Evolutionary conservation across 139 green algal genomes (phyloP).

Genomic region (Trebouxia sp.): DNA sequence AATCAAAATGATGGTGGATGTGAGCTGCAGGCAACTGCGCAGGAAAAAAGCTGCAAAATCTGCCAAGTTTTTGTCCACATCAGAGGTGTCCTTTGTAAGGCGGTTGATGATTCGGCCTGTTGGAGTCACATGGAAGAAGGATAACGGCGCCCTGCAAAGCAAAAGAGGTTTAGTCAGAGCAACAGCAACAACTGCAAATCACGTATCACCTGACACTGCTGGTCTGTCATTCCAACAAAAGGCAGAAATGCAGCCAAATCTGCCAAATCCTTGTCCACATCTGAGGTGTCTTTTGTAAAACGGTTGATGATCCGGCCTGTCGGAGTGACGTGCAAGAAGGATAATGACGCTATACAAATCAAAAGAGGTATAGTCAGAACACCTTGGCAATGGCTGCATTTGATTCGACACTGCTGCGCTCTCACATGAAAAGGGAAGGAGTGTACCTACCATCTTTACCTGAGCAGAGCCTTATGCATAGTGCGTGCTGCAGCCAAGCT

Average conservation of each 20-base stretch:
- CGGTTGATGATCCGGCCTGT: constrained; percentile 84
- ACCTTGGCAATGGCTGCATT: too few relatives aligned
- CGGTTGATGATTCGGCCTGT: constrained; percentile 85
- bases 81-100: constrained; percentile 69
- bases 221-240: too few relatives aligned
- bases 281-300: constrained; percentile 67
- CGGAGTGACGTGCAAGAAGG: constrained; percentile 87
- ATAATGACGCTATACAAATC: constrained; percentile 62
- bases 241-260: neutral
- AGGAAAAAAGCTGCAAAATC: constrained; percentile 7
- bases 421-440: neutral
- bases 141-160: constrained; percentile 66
- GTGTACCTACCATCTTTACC: neutral
- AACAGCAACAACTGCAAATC: too few relatives aligned
- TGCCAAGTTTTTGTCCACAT: constrained; percentile 56
- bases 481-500: constrained; percentile 21
- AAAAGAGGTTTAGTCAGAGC: too few relatives aligned
- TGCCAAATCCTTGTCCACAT: constrained; percentile 52
- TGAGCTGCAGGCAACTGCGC: constrained; percentile 57
- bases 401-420: too few relatives aligned
- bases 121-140: constrained; percentile 88
- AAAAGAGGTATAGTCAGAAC: neutral
- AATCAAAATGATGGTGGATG: constrained; percentile 71
- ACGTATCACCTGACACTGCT: too few relatives aligned
- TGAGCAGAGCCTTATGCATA: constrained; percentile 43